These are phyloP conservation scores for Pleodorina starrii DNA, from an alignment of 139 green algal genomes.

Conservation along the genomic window DNA sequence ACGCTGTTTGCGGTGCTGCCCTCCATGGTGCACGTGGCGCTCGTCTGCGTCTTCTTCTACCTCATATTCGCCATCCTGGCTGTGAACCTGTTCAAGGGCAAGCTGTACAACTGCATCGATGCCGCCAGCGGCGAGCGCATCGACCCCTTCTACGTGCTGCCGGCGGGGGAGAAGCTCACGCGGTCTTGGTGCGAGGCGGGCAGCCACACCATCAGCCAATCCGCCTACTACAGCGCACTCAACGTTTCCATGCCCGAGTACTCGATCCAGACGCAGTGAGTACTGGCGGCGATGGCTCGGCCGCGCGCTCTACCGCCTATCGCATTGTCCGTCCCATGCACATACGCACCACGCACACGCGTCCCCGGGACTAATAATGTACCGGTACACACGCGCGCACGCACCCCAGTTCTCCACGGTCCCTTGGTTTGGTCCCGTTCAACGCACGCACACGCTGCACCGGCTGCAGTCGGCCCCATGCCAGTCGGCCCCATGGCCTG, in stretches of 20 bases:
- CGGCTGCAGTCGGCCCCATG: too few species aligned
- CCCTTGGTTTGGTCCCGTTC: too few species aligned
- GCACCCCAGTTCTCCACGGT: too few species aligned
- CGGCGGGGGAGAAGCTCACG: constrained; percentile 60
- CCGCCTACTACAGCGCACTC: constrained; percentile 56
- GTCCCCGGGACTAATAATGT: too few species aligned
- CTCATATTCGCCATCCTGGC: constrained; percentile 76
- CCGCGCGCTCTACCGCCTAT: too few species aligned
- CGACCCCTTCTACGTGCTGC: constrained; percentile 64
- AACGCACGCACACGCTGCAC: too few species aligned
- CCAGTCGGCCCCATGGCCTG: too few species aligned
- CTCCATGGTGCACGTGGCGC: constrained; percentile 70
- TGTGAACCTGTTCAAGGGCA: constrained; percentile 72
- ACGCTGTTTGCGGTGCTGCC: constrained; percentile 75
- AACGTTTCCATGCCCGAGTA: constrained; percentile 58
- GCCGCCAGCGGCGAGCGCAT: constrained; percentile 47
- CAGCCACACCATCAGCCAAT: constrained; percentile 50
- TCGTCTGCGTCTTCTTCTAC: constrained; percentile 80
- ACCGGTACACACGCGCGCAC: too few species aligned
- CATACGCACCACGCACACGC: too few species aligned
- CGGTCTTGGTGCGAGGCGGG: constrained; percentile 54
- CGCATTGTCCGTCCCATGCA: too few species aligned
- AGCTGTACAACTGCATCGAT: constrained; percentile 45
- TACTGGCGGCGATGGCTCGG: too few species aligned
- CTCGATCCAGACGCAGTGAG: constrained; percentile 46